Evolutionary conservation across 805 yeast species (phyloP).

Genomic region (Kodamaea restingae): DNA sequence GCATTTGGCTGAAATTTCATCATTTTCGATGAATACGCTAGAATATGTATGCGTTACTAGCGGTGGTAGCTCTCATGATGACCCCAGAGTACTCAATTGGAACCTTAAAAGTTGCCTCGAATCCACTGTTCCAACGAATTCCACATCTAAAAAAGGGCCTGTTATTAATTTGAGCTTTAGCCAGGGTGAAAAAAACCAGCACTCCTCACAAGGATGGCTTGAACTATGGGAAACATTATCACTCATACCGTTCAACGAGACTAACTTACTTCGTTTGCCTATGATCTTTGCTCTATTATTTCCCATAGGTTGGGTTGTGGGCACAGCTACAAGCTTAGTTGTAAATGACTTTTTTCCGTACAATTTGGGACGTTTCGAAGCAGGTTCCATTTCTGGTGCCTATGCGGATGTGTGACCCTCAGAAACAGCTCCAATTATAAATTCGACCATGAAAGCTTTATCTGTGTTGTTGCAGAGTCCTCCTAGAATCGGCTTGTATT

Average conservation of each 20-base stretch:
- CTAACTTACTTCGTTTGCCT: constrained; percentile 5
- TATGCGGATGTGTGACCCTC: constrained; percentile 17
- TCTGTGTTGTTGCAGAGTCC: constrained; percentile 15
- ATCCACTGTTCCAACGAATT: too few relatives aligned
- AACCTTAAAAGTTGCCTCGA: too few relatives aligned
- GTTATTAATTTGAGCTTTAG: too few relatives aligned
- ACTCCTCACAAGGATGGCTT: not conserved
- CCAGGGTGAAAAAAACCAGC: not conserved
- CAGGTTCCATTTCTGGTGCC: constrained; percentile 26
- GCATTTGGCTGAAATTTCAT: too few relatives aligned
- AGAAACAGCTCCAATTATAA: constrained; percentile 13
- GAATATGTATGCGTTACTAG: too few relatives aligned
- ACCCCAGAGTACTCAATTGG: too few relatives aligned
- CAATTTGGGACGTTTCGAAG: constrained; percentile 10
- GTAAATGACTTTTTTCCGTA: constrained; percentile 12
- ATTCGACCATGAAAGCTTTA: constrained; percentile 10
- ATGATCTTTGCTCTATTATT: constrained; percentile 16
- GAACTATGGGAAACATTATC: too few relatives aligned
- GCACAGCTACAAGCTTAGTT: constrained; percentile 17
- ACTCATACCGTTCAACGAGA: not conserved
- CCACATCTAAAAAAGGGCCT: too few relatives aligned
- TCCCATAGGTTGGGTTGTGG: constrained; percentile 27
- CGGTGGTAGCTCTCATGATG: too few relatives aligned
- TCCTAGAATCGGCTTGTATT: constrained; percentile 12
- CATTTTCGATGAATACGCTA: too few relatives aligned